These are phyloP conservation scores for Ochromonas danica DNA, from an alignment of 108 stramenopile genomes.

Conservation along the genomic window DNA sequence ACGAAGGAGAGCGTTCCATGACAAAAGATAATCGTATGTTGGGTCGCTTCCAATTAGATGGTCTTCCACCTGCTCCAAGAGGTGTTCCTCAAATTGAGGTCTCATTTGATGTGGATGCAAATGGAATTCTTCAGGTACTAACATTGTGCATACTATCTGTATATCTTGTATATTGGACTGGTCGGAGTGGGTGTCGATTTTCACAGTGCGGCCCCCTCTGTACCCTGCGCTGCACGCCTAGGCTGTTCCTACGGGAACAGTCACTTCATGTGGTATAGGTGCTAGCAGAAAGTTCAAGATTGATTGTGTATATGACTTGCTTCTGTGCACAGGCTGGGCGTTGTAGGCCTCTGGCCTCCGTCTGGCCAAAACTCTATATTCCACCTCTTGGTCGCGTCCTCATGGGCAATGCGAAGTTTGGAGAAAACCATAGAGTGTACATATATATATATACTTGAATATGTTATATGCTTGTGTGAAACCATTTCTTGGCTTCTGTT, in stretches of 20 bases:
- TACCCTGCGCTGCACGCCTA: constrained; percentile 20
- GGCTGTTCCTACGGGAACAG: background rate
- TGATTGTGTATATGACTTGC: background rate
- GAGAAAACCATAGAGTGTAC: constrained; percentile 24
- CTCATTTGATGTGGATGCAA: constrained; percentile 92
- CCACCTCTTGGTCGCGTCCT: background rate
- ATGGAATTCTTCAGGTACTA: constrained; percentile 73
- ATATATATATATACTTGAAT: background rate
- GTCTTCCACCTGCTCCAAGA: constrained; percentile 87
- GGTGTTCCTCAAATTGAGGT: constrained; percentile 93
- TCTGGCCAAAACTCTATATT: background rate
- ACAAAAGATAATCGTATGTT: constrained; percentile 89
- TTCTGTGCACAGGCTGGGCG: background rate
- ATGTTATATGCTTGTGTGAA: background rate
- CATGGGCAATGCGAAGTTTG: constrained; percentile 3
- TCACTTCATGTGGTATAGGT: constrained; percentile 21
- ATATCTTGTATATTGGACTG: background rate
- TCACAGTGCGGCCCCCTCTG: constrained; percentile 1
- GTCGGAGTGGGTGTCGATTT: background rate
- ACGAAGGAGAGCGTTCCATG: constrained; percentile 93
- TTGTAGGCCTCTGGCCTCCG: background rate
- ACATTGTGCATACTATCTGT: background rate
- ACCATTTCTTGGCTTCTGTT: background rate
- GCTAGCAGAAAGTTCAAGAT: constrained; percentile 7
- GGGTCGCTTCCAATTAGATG: constrained; percentile 89